phyloP scores from a whole-genome alignment of 352 stramenopile genomes.

The Globisporangium viniferum region DNA sequence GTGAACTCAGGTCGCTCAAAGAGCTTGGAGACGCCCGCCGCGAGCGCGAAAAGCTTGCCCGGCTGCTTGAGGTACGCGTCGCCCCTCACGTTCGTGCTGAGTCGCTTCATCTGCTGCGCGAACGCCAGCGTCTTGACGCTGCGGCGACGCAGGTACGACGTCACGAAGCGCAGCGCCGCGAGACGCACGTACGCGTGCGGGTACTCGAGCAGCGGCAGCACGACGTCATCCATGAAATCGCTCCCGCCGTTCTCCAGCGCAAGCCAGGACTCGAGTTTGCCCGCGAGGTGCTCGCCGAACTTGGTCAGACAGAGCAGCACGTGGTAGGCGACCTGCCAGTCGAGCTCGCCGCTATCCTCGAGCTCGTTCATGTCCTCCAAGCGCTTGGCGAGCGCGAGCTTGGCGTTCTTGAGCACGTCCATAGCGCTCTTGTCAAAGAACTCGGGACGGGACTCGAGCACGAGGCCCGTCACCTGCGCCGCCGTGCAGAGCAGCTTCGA shows the following conservation, averaged over 20 bases:
- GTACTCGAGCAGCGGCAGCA: conserved; percentile 63
- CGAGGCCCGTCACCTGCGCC: conserved; percentile 69
- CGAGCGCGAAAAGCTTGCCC: conserved; percentile 57
- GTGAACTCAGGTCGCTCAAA: conserved; percentile 58
- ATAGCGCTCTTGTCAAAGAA: conserved; percentile 65
- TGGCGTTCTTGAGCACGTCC: conserved; percentile 39
- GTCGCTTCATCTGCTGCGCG: conserved; percentile 30
- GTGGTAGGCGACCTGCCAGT: conserved; percentile 68
- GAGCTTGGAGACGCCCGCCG: conserved; percentile 61
- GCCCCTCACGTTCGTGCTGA: conserved; percentile 27
- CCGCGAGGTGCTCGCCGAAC: conserved; percentile 61
- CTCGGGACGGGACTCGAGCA: conserved; percentile 70
- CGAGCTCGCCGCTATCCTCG: conserved; percentile 35
- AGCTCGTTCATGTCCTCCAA: conserved; percentile 39
- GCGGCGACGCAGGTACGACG: conserved; percentile 63
- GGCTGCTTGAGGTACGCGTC: conserved; percentile 50
- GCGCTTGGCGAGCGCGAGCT: conserved; percentile 32
- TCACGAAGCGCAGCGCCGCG: conserved; percentile 49
- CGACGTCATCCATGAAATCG: conserved; percentile 45
- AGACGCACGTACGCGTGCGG: conserved; percentile 77
- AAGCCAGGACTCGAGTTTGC: conserved; percentile 65
- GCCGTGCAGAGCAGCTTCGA: conserved; percentile 66
- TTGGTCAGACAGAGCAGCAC: conserved; percentile 57
- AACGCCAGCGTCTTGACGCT: conserved; percentile 43
- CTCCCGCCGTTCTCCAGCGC: conserved; percentile 18